Evolutionary conservation across 306 rosid species (phyloP), one percentile per base, ranked within the genome.

Genomic region (Abrus pulchellus): DNA sequence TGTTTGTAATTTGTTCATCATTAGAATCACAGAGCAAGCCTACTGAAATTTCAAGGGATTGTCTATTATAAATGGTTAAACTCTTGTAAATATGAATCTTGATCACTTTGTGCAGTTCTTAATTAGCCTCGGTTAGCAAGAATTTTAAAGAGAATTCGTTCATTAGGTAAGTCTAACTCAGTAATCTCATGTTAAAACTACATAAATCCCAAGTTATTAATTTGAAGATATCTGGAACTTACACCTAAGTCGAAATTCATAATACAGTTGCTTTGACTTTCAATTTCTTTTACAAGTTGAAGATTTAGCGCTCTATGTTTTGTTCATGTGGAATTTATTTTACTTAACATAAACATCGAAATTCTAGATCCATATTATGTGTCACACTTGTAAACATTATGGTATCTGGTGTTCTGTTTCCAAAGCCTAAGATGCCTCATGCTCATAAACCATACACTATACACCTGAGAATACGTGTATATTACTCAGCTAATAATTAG

Each of bases 351-450:
- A 45, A 11, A 29, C 45, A 34, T 48, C 47, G 52, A 76, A 10
- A 6, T 28, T 65, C 27, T 6, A 64, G 55, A 64, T 45, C 50
- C 54, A 40, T 36, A 10, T 12, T 20, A 38, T 13, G 3, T 47
- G 10, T 53, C 20, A n/a, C 56, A 54, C 47, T 66, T 44, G 45
- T 52, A 52, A 38, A 5, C 72, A 77, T 53, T 13, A 40, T 52
- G 43, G 54, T 27, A 41, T 12, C 9, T 27, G n/a, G 49, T 1
- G 5, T 61, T 61, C 27, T 61, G 44, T 60, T 33, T 48, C 69
- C 10, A 47, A 60, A 75, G 47, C 50, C 66, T n/a, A 55, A 48
- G 13, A 72, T 36, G 6, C 28, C 14, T 3, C 36, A 56, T 33
- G n/a, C 66, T 10, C 14, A 32, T 70, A 32, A 27, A 11, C 1